Conservation (phyloP, 1,284 basidiomycete genomes). For the Microbotryum silenes-acaulis region DNA sequence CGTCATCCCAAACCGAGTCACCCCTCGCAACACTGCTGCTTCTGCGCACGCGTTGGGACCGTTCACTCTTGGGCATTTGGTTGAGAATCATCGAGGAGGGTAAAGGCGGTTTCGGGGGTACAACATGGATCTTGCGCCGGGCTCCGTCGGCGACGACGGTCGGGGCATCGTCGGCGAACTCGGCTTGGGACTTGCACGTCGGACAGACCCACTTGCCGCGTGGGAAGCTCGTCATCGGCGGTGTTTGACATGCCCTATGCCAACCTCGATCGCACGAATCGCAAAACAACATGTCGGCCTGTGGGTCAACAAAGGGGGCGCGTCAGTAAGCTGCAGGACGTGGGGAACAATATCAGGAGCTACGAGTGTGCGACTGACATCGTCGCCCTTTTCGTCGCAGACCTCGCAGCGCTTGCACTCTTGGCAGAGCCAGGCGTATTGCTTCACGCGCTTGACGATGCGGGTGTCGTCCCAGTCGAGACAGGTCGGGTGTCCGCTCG, state of each 20-base stretch:
- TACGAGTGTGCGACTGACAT: constrained; percentile 54
- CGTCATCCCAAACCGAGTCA: too few relatives aligned
- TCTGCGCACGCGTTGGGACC: background rate
- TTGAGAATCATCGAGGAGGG: too few relatives aligned
- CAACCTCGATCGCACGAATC: constrained; percentile 93
- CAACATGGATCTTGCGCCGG: constrained; percentile 1
- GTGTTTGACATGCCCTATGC: constrained; percentile 81
- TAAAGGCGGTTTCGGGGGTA: background rate
- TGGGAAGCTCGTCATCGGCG: constrained; percentile 43
- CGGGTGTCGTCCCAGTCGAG: constrained; percentile 36
- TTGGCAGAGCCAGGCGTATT: constrained; percentile 78
- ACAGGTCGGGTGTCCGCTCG: constrained; percentile 33
- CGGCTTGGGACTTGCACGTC: constrained; percentile 46
- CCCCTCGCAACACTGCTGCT: too few relatives aligned
- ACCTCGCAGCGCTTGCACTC: constrained; percentile 92
- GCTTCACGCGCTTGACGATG: constrained; percentile 37
- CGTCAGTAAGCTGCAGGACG: background rate
- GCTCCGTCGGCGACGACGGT: background rate
- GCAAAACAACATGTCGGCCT: constrained; percentile 83
- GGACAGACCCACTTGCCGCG: constrained; percentile 44
- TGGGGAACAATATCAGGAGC: background rate
- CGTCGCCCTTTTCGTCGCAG: constrained; percentile 76
- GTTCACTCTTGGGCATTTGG: background rate
- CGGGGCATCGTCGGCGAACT: constrained; percentile 1
- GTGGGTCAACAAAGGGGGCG: constrained; percentile 12